Evolutionary conservation across 2,329 filamentous ascomycete species (phyloP).

Genomic region (Exophiala sp.): DNA sequence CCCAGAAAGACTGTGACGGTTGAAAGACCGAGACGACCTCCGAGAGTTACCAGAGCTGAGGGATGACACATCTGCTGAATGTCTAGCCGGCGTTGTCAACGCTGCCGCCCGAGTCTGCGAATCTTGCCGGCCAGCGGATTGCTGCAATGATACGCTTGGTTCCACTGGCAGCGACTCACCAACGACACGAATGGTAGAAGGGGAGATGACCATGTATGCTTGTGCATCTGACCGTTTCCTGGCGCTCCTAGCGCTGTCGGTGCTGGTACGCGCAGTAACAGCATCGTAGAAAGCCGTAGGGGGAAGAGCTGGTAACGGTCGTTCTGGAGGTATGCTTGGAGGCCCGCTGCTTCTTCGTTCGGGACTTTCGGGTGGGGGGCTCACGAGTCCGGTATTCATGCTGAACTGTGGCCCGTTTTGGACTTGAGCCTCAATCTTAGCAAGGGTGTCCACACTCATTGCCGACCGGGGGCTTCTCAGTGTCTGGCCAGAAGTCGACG

Average conservation of each 20-base stretch:
- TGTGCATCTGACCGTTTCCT: background rate
- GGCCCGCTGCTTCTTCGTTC: slow-evolving; percentile 9
- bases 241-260: background rate
- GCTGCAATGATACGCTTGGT: no score
- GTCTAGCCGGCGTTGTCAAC: background rate
- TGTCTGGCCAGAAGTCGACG: slow-evolving; percentile 1
- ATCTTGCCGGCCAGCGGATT: no score
- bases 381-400: background rate
- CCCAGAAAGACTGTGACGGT: slow-evolving; percentile 7
- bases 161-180: background rate
- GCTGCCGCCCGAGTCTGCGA: background rate
- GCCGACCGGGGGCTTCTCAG: slow-evolving; percentile 5
- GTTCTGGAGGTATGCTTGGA: slow-evolving; percentile 19
- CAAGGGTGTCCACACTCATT: slow-evolving; percentile 22
- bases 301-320: slow-evolving; percentile 21
- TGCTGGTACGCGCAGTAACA: background rate
- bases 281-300: background rate
- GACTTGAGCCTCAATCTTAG: slow-evolving; percentile 22
- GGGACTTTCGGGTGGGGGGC: background rate
- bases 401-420: background rate
- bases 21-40: background rate
- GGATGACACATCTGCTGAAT: background rate
- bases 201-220: background rate
- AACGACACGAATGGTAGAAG: background rate
- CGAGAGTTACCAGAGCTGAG: slow-evolving; percentile 2